phyloP scores from a whole-genome alignment of 768 basidiomycete genomes.

The Pilatotrama ljubarskyi region DNA sequence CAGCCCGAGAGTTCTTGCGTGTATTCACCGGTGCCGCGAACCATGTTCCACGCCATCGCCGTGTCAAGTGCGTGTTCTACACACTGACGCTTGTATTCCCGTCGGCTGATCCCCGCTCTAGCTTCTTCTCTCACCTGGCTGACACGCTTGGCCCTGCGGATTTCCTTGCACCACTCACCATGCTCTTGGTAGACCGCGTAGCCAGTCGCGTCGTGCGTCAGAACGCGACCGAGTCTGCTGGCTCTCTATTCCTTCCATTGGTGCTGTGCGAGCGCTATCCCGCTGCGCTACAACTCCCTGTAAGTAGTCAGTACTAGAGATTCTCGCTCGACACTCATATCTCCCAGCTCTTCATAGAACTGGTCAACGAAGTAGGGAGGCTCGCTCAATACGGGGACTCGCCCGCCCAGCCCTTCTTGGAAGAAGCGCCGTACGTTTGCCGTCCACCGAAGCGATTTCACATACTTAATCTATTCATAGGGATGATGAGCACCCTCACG shows the following conservation, averaged over 20 bases:
- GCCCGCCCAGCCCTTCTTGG: conserved; percentile 50
- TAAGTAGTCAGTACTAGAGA: conserved; percentile 33
- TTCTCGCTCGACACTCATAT: neutral
- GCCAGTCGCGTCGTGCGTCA: conserved; percentile 70
- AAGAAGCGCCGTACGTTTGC: conserved; percentile 50
- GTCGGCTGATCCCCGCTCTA: conserved; percentile 29
- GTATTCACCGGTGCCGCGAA: conserved; percentile 93
- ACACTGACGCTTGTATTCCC: neutral
- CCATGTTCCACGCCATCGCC: conserved; percentile 91
- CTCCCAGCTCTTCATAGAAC: conserved; percentile 57
- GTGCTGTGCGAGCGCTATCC: conserved; percentile 60
- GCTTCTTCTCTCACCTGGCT: conserved; percentile 88
- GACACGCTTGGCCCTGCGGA: conserved; percentile 77
- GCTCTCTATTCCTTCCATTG: conserved; percentile 64
- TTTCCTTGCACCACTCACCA: conserved; percentile 79
- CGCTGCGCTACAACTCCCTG: conserved; percentile 50
- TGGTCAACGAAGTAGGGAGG: conserved; percentile 65
- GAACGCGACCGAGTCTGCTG: conserved; percentile 55
- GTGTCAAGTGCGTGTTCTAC: conserved; percentile 65
- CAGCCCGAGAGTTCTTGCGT: conserved; percentile 77
- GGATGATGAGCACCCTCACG: conserved; percentile 59
- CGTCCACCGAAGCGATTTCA: neutral
- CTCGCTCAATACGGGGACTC: conserved; percentile 44
- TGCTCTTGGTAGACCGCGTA: conserved; percentile 82
- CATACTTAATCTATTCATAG: conserved; percentile 32